Evolutionary conservation across 2,329 filamentous ascomycete genomes (phyloP).

Genomic region (Ophiostoma sp.): DNA sequence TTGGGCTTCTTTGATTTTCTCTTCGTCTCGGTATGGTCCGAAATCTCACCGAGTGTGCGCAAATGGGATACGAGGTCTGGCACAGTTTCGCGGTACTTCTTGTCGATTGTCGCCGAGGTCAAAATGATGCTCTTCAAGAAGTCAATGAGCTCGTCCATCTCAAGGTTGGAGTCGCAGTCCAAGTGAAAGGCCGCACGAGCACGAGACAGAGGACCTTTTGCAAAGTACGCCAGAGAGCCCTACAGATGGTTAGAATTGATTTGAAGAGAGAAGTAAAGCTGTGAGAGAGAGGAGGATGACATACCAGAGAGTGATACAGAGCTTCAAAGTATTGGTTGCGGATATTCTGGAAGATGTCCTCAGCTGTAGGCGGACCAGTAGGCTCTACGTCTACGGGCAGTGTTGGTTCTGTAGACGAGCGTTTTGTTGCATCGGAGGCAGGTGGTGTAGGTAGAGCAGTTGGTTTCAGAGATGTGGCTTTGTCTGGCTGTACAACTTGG

Average conservation of each 20-base stretch:
- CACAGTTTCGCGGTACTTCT: conserved; percentile 74
- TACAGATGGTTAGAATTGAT: conserved; percentile 37
- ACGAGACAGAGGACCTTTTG: conserved; percentile 76
- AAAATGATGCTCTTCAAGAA: conserved; percentile 71
- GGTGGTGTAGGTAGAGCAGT: conserved; percentile 22
- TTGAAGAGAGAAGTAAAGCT: neutral
- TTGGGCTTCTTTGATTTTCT: conserved; percentile 53
- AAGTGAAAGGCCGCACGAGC: conserved; percentile 70
- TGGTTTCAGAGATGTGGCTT: neutral
- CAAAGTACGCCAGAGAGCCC: conserved; percentile 80
- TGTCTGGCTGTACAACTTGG: neutral
- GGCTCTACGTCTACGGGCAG: neutral
- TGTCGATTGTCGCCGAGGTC: conserved; percentile 68
- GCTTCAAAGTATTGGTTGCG: conserved; percentile 60
- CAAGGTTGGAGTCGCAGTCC: conserved; percentile 59
- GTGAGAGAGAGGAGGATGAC: conserved; percentile 28
- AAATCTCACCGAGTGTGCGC: conserved; percentile 56
- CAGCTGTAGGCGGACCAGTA: conserved; percentile 44
- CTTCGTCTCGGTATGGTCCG: conserved; percentile 46
- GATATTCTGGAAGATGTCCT: conserved; percentile 59
- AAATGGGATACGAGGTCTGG: conserved; percentile 61
- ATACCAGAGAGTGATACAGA: conserved; percentile 63
- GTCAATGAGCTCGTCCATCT: conserved; percentile 63
- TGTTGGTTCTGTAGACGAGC: neutral
- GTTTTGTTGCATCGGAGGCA: conserved; percentile 19